Percentiles rank a stretch among this genome's conserved stretches.
Conservation (phyloP, 495 filamentous ascomycete species). For the Lasiosphaeria ovina region DNA sequence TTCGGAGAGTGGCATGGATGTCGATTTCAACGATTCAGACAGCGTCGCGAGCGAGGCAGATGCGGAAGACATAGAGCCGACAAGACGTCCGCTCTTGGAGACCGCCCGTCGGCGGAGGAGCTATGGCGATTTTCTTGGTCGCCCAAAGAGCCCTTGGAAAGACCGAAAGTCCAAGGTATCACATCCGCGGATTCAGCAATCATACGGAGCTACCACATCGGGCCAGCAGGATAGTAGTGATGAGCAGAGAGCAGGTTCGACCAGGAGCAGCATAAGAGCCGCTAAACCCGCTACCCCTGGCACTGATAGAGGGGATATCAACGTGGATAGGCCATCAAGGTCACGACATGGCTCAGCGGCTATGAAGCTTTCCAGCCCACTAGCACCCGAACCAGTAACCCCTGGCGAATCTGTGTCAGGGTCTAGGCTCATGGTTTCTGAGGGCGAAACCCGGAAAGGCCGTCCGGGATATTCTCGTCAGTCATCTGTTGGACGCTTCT, state of each 20-base stretch:
- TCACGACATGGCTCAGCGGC: constrained; percentile 50
- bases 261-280: constrained; percentile 9
- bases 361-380: constrained; percentile 65
- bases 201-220: constrained; percentile 22
- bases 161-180: constrained; percentile 20
- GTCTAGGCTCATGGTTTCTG: constrained; percentile 76
- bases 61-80: constrained; percentile 16
- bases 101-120: constrained; percentile 33
- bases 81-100: constrained; percentile 26
- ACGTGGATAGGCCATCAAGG: constrained; percentile 43
- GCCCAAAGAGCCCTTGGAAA: constrained; percentile 15
- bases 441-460: constrained; percentile 37
- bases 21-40: constrained; percentile 32
- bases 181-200: constrained; percentile 3
- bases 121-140: constrained; percentile 32
- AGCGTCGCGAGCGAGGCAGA: constrained; percentile 28
- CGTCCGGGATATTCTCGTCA: constrained; percentile 48
- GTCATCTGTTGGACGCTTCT: constrained; percentile 54
- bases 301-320: constrained; percentile 16
- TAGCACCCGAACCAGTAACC: constrained; percentile 71
- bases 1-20: constrained; percentile 34
- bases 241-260: neutral
- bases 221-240: constrained; percentile 2
- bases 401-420: constrained; percentile 62
- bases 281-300: constrained; percentile 3